A percentile compares a stretch with the other conserved stretches of the same genome.
phyloP scores from a whole-genome alignment of 2,329 filamentous ascomycete genomes.

The Aureobasidium sp. region DNA sequence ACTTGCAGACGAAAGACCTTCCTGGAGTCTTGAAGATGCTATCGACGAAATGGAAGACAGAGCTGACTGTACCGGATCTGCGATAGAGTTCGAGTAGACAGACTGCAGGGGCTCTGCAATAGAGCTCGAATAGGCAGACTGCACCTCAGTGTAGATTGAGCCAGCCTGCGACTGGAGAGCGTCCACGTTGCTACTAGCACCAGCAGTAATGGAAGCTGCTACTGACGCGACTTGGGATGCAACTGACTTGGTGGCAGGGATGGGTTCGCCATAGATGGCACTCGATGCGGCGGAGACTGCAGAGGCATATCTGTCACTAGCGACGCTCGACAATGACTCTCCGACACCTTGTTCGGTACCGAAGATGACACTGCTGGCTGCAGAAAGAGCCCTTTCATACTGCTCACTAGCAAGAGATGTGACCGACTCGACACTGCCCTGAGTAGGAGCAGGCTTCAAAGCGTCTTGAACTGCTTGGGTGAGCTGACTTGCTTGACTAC shows the following conservation, averaged over 20 bases:
- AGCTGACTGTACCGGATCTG: conserved; percentile 43
- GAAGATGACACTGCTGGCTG: conserved; percentile 51
- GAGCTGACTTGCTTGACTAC: conserved; percentile 47
- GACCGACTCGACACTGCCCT: conserved; percentile 43
- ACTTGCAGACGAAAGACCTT: conserved; percentile 64
- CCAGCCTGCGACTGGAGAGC: conserved; percentile 44
- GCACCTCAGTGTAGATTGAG: conserved; percentile 58
- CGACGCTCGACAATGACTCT: conserved; percentile 43
- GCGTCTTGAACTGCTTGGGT: conserved; percentile 52
- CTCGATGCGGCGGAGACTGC: conserved; percentile 54
- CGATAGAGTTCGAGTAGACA: conserved; percentile 57
- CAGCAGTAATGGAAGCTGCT: conserved; percentile 24
- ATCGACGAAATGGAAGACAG: conserved; percentile 57
- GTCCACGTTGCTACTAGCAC: conserved; percentile 23
- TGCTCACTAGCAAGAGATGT: conserved; percentile 50
- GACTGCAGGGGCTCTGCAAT: conserved; percentile 46
- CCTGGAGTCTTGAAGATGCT: conserved; percentile 61
- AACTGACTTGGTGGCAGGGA: conserved; percentile 38
- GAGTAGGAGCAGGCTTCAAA: conserved; percentile 38
- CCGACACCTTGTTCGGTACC: conserved; percentile 38
- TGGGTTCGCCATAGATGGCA: conserved; percentile 48
- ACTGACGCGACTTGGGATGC: conserved; percentile 27
- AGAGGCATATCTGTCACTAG: conserved; percentile 48
- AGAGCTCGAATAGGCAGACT: conserved; percentile 61
- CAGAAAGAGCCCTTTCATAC: conserved; percentile 50